Evolutionary conservation across 2,329 filamentous ascomycete species (phyloP), one percentile per base, ranked within the genome.

Genomic region (Penicillium sp.): DNA sequence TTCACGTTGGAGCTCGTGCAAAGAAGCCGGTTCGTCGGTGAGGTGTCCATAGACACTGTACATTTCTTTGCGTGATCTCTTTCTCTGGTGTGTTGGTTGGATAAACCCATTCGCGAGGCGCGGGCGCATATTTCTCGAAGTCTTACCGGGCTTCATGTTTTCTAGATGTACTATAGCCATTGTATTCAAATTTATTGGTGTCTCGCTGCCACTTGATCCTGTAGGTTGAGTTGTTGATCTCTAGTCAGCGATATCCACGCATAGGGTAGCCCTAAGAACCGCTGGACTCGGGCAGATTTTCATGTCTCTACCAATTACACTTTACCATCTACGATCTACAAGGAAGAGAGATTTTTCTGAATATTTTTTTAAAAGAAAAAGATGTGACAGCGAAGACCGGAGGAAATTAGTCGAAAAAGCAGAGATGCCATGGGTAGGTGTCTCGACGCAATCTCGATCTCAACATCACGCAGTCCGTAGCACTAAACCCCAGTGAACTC

Each of bases 121-220:
- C 67, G 67, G 67, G 71, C 71, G 71, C 67, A 73, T 64, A 61
- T 61, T 69, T 59, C 47, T 62, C 64, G 67, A 62, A 62, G 64
- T 54, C 58, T 64, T 61, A 60, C 58, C 59, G 62, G 63, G 27
- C 66, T 61, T 61, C 61, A 64, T 61, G 64, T 57, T 48, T 66
- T 66, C 57, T 64, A 50, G 60, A 62, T 67, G 64, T 67, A 67
- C 64, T 61, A 67, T 67, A 67, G 57, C 63, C 63, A 64, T 63
- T 56, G 57, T 60, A 56, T 62, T 63, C 51, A 61, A 50, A 65
- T 59, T 54, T 55, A 62, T 60, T 62, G 58, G 55, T 54, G 51
- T 57, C 62, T 64, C 59, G 56, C 61, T 62, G 26, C 50, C 45
- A 55, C 37, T 47, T 19, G 10, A 9, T 25, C 45, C 25, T 21